These are phyloP conservation scores for Limnanthes douglasii DNA, from an alignment of 345 rosid species.

Conservation along the genomic window DNA sequence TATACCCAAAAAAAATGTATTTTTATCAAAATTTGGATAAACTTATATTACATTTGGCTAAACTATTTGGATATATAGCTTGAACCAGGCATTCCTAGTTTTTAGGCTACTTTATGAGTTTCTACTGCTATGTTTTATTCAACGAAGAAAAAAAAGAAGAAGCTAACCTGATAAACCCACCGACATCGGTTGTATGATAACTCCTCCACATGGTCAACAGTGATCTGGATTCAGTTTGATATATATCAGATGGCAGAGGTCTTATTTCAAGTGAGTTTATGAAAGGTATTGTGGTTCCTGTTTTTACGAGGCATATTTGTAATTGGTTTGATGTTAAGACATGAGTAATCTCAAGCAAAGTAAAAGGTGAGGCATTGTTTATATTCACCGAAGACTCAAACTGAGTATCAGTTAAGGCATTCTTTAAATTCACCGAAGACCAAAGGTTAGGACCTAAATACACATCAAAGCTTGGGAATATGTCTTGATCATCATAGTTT, in stretches of 20 bases:
- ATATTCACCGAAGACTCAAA: too few species aligned
- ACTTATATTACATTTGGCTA: too few species aligned
- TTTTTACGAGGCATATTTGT: constrained; percentile 17
- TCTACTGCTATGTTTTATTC: too few species aligned
- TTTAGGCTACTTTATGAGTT: too few species aligned
- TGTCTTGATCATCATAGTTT: constrained; percentile 12
- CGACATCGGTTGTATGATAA: constrained; percentile 5
- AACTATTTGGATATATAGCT: too few species aligned
- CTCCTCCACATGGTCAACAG: constrained; percentile 6
- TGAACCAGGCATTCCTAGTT: too few species aligned
- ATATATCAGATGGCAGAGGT: constrained; percentile 4
- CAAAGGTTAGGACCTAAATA: constrained; percentile 17
- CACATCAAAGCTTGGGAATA: constrained; percentile 11
- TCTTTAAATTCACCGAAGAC: constrained; percentile 6
- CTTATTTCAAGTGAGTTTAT: constrained; percentile 13
- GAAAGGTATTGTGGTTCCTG: constrained; percentile 8
- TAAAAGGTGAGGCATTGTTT: too few species aligned
- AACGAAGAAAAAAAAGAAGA: too few species aligned
- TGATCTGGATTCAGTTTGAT: constrained; percentile 12
- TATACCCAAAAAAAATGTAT: too few species aligned
- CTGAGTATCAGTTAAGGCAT: neutral
- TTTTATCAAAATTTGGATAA: too few species aligned
- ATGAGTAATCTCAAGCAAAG: constrained; percentile 15
- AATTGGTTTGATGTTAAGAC: constrained; percentile 8
- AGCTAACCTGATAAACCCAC: constrained; percentile 12